Conservation (phyloP, 495 filamentous ascomycete genomes). For the Tuber indicum region DNA sequence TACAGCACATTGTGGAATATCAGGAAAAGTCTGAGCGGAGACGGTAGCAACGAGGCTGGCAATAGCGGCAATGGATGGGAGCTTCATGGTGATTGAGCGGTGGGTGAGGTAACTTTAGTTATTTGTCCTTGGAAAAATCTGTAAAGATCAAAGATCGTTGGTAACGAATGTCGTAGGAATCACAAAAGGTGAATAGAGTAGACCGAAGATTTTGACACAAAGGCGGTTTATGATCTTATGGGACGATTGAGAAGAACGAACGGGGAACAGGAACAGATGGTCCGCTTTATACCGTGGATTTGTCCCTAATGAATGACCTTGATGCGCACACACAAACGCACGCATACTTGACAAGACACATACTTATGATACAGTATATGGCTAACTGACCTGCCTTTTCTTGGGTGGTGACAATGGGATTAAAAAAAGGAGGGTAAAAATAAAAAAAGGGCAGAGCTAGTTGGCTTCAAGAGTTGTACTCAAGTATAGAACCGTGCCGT, state of each 20-base stretch:
- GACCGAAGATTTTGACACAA: neutral
- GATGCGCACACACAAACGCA: neutral
- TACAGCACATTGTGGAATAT: slow-evolving; percentile 36
- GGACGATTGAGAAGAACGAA: neutral
- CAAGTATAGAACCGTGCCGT: neutral
- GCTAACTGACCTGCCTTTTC: neutral
- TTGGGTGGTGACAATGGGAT: neutral
- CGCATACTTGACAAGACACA: neutral
- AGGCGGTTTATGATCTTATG: neutral
- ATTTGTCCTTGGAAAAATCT: neutral
- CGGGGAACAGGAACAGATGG: neutral
- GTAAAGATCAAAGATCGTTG: neutral
- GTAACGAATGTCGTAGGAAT: neutral
- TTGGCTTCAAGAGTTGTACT: neutral
- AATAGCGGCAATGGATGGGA: slow-evolving; percentile 17
- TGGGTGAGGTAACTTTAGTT: neutral
- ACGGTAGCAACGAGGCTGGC: slow-evolving; percentile 22
- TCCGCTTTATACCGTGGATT: neutral
- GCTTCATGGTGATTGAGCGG: slow-evolving; percentile 20
- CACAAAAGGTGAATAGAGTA: neutral
- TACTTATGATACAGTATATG: neutral
- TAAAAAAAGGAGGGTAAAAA: neutral
- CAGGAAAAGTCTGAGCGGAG: slow-evolving; percentile 18
- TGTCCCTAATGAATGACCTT: neutral
- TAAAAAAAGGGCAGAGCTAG: neutral